These are phyloP conservation scores for Asterophora lycoperdoides DNA, from an alignment of 768 basidiomycete species.

Conservation along the genomic window DNA sequence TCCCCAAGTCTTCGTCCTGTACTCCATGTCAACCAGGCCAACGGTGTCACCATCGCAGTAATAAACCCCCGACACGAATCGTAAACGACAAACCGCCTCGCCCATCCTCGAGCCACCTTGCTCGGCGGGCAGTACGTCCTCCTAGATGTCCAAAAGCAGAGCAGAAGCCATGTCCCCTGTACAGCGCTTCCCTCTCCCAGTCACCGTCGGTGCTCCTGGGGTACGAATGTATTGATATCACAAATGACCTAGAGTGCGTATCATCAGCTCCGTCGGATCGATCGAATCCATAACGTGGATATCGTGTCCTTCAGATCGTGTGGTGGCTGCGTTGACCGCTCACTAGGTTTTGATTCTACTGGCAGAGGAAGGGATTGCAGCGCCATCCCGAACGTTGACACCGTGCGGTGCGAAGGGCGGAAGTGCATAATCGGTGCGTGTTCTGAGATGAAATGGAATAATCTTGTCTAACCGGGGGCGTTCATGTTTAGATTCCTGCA, in stretches of 20 bases:
- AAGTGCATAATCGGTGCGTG: constrained; percentile 33
- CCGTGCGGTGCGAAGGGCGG: constrained; percentile 32
- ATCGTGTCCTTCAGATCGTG: constrained; percentile 21
- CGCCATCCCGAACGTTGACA: constrained; percentile 36
- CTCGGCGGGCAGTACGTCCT: neutral
- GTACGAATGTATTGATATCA: constrained; percentile 7
- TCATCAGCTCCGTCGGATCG: neutral
- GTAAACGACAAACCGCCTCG: neutral
- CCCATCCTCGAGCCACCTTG: neutral
- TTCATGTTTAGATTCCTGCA: neutral
- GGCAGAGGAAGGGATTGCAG: constrained; percentile 37
- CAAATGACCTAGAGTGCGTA: constrained; percentile 4
- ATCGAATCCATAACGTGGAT: neutral
- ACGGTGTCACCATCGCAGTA: neutral
- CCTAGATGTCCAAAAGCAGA: constrained; percentile 2
- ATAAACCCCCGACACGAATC: neutral
- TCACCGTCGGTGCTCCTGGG: neutral
- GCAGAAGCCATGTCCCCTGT: constrained; percentile 6
- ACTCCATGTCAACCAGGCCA: constrained; percentile 6
- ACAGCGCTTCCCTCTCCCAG: neutral
- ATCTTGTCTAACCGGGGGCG: too few relatives aligned
- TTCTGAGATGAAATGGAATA: too few relatives aligned
- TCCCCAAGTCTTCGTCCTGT: constrained; percentile 7
- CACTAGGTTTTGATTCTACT: constrained; percentile 14
- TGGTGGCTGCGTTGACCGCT: constrained; percentile 23